These are phyloP conservation scores for Guyanaporus albipodus DNA, from an alignment of 768 basidiomycete species.

Conservation along the genomic window DNA sequence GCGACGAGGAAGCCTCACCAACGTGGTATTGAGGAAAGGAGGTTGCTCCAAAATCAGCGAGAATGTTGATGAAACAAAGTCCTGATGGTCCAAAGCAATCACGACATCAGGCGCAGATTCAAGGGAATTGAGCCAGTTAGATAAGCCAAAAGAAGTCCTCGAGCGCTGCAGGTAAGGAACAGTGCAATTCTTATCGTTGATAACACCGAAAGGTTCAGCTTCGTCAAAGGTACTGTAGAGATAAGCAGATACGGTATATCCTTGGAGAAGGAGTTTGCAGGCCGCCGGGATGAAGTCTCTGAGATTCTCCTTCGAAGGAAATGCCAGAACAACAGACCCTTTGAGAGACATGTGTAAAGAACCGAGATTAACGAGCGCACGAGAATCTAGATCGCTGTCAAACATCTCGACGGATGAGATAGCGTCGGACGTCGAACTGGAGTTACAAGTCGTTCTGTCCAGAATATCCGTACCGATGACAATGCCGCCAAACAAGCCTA, in stretches of 20 bases:
- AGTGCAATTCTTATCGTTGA: constrained; percentile 15
- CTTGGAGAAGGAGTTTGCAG: constrained; percentile 34
- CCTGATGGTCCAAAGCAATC: constrained; percentile 32
- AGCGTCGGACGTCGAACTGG: background rate
- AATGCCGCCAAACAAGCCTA: constrained; percentile 37
- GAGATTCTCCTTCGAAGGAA: constrained; percentile 36
- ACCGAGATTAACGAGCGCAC: background rate
- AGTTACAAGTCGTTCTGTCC: background rate
- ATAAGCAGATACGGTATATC: constrained; percentile 29
- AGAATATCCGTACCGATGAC: constrained; percentile 23
- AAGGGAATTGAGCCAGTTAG: constrained; percentile 33
- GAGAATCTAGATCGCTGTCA: background rate
- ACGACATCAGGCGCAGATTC: constrained; percentile 31
- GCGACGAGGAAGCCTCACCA: constrained; percentile 43
- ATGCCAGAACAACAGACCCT: constrained; percentile 33
- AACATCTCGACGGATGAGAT: background rate
- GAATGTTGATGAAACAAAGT: constrained; percentile 19
- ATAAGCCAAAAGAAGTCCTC: constrained; percentile 5
- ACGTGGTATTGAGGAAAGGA: constrained; percentile 27
- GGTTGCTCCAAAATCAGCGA: constrained; percentile 18
- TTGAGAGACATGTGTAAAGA: constrained; percentile 1
- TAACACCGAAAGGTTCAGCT: background rate
- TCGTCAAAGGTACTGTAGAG: constrained; percentile 25
- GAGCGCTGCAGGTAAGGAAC: constrained; percentile 17
- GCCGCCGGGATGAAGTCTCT: constrained; percentile 29